These are phyloP conservation scores for Tricholoma saponaceum DNA, from an alignment of 768 basidiomycete species.

Conservation along the genomic window DNA sequence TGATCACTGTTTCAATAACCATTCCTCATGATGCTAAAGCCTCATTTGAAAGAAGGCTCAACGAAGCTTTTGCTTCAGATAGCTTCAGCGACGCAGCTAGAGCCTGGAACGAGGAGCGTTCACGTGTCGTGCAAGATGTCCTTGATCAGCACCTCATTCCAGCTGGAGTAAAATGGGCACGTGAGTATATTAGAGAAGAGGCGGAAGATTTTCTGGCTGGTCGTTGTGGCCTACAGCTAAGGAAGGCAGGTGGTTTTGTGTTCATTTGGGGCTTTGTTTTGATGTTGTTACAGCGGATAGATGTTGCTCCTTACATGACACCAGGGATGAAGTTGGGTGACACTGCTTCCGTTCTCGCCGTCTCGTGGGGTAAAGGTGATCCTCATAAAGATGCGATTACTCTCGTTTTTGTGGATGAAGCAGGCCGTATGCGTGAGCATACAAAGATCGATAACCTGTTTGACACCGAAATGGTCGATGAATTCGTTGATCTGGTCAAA, in stretches of 20 bases:
- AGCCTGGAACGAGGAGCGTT: slow-evolving; percentile 88
- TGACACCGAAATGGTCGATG: slow-evolving; percentile 61
- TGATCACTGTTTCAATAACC: slow-evolving; percentile 73
- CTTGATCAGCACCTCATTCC: slow-evolving; percentile 83
- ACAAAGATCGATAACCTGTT: slow-evolving; percentile 84
- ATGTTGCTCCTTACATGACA: slow-evolving; percentile 71
- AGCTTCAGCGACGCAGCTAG: slow-evolving; percentile 80
- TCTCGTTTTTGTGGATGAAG: slow-evolving; percentile 81
- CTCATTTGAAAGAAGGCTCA: slow-evolving; percentile 71
- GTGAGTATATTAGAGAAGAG: slow-evolving; percentile 86
- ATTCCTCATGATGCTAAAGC: slow-evolving; percentile 59
- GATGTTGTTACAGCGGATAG: slow-evolving; percentile 57
- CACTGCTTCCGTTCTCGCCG: slow-evolving; percentile 73
- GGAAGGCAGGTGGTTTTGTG: slow-evolving; percentile 49
- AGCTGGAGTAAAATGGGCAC: slow-evolving; percentile 79
- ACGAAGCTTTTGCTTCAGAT: slow-evolving; percentile 80
- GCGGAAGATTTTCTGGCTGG: slow-evolving; percentile 80
- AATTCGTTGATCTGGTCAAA: slow-evolving; percentile 79
- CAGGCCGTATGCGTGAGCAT: slow-evolving; percentile 88
- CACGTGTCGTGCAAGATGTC: slow-evolving; percentile 72
- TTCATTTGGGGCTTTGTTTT: slow-evolving; percentile 8
- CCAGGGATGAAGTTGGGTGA: slow-evolving; percentile 66
- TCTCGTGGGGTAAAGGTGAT: slow-evolving; percentile 96
- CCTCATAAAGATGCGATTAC: slow-evolving; percentile 87
- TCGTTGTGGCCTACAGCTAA: slow-evolving; percentile 63